Base-by-base conservation (phyloP, 2,329 filamentous ascomycete genomes). In the Berkeleyomyces rouxiae region DNA sequence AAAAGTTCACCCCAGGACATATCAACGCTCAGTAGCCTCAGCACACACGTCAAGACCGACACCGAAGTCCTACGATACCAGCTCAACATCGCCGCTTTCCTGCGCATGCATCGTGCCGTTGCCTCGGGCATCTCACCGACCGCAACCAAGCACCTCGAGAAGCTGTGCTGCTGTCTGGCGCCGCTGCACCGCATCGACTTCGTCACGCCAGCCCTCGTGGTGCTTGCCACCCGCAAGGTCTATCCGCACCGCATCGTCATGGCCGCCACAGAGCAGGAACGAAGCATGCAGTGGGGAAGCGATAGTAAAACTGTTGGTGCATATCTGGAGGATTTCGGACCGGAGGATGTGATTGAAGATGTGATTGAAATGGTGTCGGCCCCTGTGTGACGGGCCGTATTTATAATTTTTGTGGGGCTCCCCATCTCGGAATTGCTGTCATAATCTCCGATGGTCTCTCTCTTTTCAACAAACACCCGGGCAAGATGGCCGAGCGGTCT, bases 241-340 rank as follows among this genome's bases (percentile, higher is more conserved):
- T 99, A 95, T 70, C 79, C 87, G 16, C 93, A 99, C 74, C 85
- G 90, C 7, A 83, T 99, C 40, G 73, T 81, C 11, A 80, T 96
- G 62, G 82, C 86, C 0, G 73, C 75, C 1, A 80, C 88, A 0
- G 80, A 83, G 65, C 82, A 84, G 63, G 93, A 97, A 74, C 80
- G 90, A 58, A 96, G 90, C 71, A 80, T 96, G 76, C 89, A 96
- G 71, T 99, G 95, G 84, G 93, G 93, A 0, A 96, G 92, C 71
- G 84, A 87, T 61, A 67, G 86, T 0, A 78, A 80, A 39, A 87
- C 87, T 3, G 82, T 96, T 1, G 78, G 81, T 66, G 77, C 79
- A 13, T 67, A 90, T 58, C 73, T 96, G 2, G 82, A 86, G 40
- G 81, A 76, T 4, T 70, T 85, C 7, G 78, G 79, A 0, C 77